phyloP scores from a whole-genome alignment of 78 protist species.

The Protostelium mycophagum region DNA sequence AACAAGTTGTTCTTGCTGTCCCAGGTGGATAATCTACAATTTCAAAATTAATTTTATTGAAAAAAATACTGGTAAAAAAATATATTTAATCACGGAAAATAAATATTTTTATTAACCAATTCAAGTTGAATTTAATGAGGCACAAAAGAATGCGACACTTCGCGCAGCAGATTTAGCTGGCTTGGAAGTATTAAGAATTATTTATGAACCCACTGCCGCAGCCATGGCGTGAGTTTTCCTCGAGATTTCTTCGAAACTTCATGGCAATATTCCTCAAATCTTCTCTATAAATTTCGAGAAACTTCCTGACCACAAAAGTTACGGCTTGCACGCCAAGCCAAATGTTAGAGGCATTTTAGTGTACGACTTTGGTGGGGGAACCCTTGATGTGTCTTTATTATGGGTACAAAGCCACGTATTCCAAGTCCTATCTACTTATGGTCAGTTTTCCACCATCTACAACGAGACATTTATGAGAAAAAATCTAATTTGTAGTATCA shows the following conservation, averaged over 20 bases:
- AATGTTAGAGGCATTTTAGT: slow-evolving; percentile 52
- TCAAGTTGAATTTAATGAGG: slow-evolving; percentile 86
- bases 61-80: no score
- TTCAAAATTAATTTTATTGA: no score
- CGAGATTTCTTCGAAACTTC: background rate
- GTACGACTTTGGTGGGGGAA: slow-evolving; percentile 86
- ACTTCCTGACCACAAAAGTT: no score
- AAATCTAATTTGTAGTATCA: no score
- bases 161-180: slow-evolving; percentile 85
- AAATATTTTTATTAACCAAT: background rate
- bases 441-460: no score
- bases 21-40: no score
- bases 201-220: slow-evolving; percentile 97
- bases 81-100: no score
- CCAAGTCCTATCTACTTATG: slow-evolving; percentile 86
- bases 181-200: slow-evolving; percentile 82
- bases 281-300: no score
- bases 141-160: slow-evolving; percentile 95
- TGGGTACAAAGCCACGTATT: slow-evolving; percentile 79
- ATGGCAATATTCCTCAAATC: background rate
- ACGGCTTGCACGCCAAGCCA: slow-evolving; percentile 27
- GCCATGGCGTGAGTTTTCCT: slow-evolving; percentile 88
- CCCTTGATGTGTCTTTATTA: slow-evolving; percentile 86
- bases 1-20: background rate
- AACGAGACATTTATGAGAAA: no score